These are phyloP conservation scores for Albophoma yamanashiensis DNA, from an alignment of 2,329 filamentous ascomycete species.

Conservation along the genomic window DNA sequence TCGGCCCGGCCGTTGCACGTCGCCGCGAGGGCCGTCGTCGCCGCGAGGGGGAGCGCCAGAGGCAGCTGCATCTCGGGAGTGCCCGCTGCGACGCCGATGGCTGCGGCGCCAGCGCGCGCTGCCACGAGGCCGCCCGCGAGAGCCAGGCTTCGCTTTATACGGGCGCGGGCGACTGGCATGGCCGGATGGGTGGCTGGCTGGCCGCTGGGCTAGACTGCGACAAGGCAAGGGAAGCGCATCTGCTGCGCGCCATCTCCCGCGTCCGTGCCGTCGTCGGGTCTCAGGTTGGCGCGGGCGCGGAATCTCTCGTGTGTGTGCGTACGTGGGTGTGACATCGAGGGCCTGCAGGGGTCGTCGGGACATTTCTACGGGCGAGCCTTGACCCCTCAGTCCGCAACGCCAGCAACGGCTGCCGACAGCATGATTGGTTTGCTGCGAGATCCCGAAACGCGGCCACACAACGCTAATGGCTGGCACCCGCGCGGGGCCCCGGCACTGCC, in stretches of 20 bases:
- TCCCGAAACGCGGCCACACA: not conserved
- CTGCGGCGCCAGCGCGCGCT: not conserved
- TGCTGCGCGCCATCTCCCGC: not conserved
- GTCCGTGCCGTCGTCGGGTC: not conserved
- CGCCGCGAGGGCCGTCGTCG: conserved; percentile 7
- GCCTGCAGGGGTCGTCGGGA: not conserved
- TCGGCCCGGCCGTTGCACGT: conserved; percentile 47
- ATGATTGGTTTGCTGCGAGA: not conserved
- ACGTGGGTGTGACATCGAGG: not conserved
- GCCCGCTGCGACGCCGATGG: not conserved
- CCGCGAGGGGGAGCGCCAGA: conserved; percentile 8
- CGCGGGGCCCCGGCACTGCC: not conserved
- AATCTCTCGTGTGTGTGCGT: not conserved
- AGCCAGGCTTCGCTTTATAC: not conserved
- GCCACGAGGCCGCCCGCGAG: not conserved
- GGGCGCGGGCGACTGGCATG: conserved; percentile 6
- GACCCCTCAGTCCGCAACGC: not conserved
- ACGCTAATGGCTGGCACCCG: not conserved
- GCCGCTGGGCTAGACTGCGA: not conserved
- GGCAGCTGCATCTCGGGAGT: conserved; percentile 7
- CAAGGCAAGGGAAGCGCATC: not conserved
- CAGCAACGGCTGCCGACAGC: not conserved
- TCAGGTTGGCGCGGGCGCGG: not conserved
- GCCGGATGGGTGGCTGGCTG: not conserved
- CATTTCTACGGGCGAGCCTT: not conserved